A percentile compares a stretch with the other conserved stretches of the same genome.
Conservation (phyloP, 73 alveolate genomes). For the Tetrahymena malaccensis region DNA sequence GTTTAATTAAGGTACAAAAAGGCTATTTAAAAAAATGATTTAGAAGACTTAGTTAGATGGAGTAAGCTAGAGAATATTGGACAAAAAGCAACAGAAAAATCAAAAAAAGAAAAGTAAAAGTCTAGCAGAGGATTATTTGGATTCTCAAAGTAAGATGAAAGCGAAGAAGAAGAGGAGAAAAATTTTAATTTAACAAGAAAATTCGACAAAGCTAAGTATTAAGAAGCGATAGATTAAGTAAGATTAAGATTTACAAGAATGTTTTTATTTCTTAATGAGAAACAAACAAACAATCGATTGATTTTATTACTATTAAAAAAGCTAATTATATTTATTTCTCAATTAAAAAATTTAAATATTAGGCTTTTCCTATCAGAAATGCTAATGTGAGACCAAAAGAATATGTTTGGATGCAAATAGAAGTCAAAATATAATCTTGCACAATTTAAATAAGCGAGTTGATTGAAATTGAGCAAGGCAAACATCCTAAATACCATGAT, state of each 20-base stretch:
- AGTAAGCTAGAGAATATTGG: not conserved
- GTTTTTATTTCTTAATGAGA: too few species aligned
- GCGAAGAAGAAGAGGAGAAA: not conserved
- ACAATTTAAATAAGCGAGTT: not conserved
- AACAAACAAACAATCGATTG: too few species aligned
- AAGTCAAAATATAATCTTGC: not conserved
- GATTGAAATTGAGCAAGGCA: not conserved
- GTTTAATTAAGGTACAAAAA: not conserved
- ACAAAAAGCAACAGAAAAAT: not conserved
- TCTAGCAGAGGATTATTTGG: not conserved
- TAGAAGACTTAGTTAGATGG: not conserved
- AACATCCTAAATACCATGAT: not conserved
- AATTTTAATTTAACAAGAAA: not conserved
- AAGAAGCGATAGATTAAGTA: not conserved
- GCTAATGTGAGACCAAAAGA: not conserved
- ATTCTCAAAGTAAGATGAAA: not conserved
- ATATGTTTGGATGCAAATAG: not conserved
- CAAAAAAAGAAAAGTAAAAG: not conserved
- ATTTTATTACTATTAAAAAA: too few species aligned
- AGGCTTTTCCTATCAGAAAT: not conserved
- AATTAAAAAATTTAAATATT: too few species aligned
- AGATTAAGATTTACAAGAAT: not conserved
- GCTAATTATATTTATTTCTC: too few species aligned
- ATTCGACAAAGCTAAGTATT: not conserved
- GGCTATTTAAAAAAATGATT: not conserved